These are phyloP conservation scores for Phlyctochytrium bullatum DNA, from an alignment of 192 early-diverging fungal species.

Conservation along the genomic window DNA sequence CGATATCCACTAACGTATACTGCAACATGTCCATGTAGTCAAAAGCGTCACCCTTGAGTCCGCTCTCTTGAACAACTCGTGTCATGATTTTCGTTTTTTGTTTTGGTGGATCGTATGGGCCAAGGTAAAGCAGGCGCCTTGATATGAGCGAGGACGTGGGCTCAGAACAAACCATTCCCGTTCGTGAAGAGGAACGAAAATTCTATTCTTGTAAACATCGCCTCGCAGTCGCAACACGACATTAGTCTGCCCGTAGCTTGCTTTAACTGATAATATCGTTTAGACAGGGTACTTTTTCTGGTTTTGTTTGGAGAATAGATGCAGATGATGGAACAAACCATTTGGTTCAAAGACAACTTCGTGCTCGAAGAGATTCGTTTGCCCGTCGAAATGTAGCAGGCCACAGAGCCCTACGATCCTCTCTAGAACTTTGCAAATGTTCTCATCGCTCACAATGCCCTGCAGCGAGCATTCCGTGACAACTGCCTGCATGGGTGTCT, in stretches of 20 bases:
- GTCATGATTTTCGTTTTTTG: constrained; percentile 55
- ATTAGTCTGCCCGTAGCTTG: constrained; percentile 35
- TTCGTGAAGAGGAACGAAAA: constrained; percentile 21
- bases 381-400: constrained; percentile 41
- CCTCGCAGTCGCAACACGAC: constrained; percentile 61
- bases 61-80: constrained; percentile 59
- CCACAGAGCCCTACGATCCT: constrained; percentile 69
- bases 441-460: constrained; percentile 44
- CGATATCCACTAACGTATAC: constrained; percentile 51
- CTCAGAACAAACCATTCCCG: constrained; percentile 20
- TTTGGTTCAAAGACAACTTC: constrained; percentile 67
- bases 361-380: constrained; percentile 59
- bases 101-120: constrained; percentile 70
- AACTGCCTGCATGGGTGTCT: too few relatives aligned
- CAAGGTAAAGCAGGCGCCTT: constrained; percentile 61
- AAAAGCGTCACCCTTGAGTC: constrained; percentile 63
- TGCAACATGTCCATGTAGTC: constrained; percentile 69
- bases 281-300: background rate
- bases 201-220: constrained; percentile 11
- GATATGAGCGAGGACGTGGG: constrained; percentile 6
- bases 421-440: constrained; percentile 56
- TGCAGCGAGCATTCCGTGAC: constrained; percentile 61
- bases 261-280: background rate
- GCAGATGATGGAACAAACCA: too few relatives aligned
- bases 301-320: background rate